Conservation (phyloP, 106 monocot genomes). For the Cymbidium sinense region DNA sequence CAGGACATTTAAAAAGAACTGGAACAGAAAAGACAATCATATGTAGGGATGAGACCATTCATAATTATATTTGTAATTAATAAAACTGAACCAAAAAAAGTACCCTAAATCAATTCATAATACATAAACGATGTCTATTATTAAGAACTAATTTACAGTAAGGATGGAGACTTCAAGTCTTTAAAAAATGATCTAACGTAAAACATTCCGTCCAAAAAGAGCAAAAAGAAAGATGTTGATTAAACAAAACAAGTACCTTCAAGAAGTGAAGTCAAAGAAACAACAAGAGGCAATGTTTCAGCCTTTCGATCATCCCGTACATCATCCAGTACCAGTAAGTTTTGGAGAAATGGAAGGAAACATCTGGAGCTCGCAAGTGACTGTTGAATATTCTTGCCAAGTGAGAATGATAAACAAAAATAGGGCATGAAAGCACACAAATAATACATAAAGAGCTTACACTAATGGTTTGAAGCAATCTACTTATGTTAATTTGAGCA, state of each 20-base stretch:
- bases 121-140: neutral
- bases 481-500: neutral
- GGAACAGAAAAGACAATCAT: neutral
- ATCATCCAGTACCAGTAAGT: slow-evolving; percentile 24
- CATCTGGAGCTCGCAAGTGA: slow-evolving; percentile 61
- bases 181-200: neutral
- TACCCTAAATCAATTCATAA: neutral
- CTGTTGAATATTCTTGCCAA: slow-evolving; percentile 18
- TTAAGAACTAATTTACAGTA: neutral
- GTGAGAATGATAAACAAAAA: slow-evolving; percentile 9
- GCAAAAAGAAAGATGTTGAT: neutral
- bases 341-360: slow-evolving; percentile 47
- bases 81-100: neutral
- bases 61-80: neutral
- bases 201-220: neutral
- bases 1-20: neutral
- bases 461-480: neutral
- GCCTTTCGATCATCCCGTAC: slow-evolving; percentile 14
- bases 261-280: slow-evolving; percentile 56
- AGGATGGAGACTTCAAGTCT: neutral
- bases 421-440: neutral
- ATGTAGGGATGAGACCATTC: neutral
- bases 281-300: slow-evolving; percentile 55
- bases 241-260: slow-evolving; percentile 41
- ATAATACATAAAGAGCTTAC: neutral